Evolutionary conservation across 768 basidiomycete species (phyloP).

Genomic region (Phlebiopsis gigantea): DNA sequence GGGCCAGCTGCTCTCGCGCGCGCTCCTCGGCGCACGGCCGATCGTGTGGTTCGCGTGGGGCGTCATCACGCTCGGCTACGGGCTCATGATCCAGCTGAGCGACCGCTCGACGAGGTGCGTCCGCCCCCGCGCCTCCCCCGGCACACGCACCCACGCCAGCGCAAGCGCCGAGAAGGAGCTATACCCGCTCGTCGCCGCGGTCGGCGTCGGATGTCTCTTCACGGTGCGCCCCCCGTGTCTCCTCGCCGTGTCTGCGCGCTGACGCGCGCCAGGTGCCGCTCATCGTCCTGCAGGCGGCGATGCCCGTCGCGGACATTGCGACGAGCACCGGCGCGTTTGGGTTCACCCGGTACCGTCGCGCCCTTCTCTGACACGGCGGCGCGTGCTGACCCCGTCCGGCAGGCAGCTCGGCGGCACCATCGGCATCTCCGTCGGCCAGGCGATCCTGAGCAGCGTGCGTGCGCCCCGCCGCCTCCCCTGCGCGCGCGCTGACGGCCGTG

Average conservation of each 20-base stretch:
- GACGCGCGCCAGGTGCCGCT: neutral
- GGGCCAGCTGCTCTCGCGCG: constrained; percentile 23
- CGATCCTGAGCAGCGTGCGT: constrained; percentile 17
- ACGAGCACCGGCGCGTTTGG: constrained; percentile 33
- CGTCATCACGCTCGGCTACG: constrained; percentile 30
- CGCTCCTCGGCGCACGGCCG: neutral
- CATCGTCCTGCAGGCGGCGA: constrained; percentile 33
- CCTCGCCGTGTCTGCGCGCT: neutral
- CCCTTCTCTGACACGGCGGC: neutral
- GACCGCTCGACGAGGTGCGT: constrained; percentile 26
- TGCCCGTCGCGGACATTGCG: constrained; percentile 41
- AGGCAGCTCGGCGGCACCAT: constrained; percentile 21
- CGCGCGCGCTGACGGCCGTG: neutral
- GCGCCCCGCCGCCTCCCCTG: neutral
- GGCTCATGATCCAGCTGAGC: constrained; percentile 32
- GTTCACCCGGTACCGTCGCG: constrained; percentile 15
- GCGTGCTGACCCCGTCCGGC: neutral
- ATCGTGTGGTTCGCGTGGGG: constrained; percentile 13
- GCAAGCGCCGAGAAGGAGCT: constrained; percentile 27
- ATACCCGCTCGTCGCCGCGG: constrained; percentile 27
- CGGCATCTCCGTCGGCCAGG: constrained; percentile 24
- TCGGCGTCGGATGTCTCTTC: constrained; percentile 32
- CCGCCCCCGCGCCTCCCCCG: neutral
- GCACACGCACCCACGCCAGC: neutral
- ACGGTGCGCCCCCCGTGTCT: neutral